These are phyloP conservation scores for Trichoderma harzianum DNA, from an alignment of 2,329 filamentous ascomycete genomes.

Conservation along the genomic window DNA sequence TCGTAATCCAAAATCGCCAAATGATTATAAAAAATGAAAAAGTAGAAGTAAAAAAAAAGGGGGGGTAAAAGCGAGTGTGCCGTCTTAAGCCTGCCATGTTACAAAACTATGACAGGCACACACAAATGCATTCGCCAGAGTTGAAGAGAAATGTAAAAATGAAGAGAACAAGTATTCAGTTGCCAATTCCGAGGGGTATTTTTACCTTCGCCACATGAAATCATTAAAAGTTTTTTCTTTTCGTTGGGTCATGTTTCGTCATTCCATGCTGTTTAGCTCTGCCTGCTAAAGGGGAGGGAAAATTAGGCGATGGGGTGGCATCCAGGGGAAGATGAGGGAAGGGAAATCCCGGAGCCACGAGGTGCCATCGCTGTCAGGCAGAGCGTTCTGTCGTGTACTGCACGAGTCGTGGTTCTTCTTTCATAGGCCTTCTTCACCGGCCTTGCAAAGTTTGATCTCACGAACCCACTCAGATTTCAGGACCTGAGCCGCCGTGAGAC, in stretches of 20 bases:
- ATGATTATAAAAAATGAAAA: constrained; percentile 13
- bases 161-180: constrained; percentile 5
- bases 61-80: constrained; percentile 1
- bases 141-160: neutral
- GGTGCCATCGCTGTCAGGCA: neutral
- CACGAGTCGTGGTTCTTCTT: constrained; percentile 6
- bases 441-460: constrained; percentile 95
- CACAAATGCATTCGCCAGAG: constrained; percentile 22
- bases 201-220: constrained; percentile 14
- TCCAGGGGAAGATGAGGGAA: neutral
- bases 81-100: neutral
- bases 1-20: constrained; percentile 21
- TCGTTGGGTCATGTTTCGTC: constrained; percentile 16
- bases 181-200: constrained; percentile 15
- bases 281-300: constrained; percentile 14
- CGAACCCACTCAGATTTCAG: constrained; percentile 98
- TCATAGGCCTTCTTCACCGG: constrained; percentile 90
- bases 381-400: constrained; percentile 12
- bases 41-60: neutral
- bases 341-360: neutral
- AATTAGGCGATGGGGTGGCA: constrained; percentile 26
- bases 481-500: constrained; percentile 93
- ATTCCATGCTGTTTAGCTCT: constrained; percentile 17
- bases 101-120: neutral
- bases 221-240: constrained; percentile 13